These are phyloP conservation scores for Diaporthe sp. DNA, from an alignment of 2,329 filamentous ascomycete genomes.

Conservation along the genomic window DNA sequence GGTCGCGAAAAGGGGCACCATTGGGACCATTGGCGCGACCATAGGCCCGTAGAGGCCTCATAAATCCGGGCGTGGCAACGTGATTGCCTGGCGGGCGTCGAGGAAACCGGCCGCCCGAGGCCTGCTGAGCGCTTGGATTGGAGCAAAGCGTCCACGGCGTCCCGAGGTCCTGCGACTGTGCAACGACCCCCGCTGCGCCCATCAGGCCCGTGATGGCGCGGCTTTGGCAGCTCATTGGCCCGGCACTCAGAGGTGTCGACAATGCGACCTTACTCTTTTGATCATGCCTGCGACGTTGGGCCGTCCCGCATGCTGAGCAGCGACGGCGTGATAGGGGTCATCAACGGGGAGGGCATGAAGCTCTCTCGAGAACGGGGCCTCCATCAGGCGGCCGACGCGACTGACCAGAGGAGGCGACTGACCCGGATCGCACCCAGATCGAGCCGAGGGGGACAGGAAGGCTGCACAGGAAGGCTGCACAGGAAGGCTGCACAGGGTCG, in stretches of 20 bases:
- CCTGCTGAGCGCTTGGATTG: slow-evolving; percentile 14
- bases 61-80: neutral
- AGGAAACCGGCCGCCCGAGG: neutral
- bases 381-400: slow-evolving; percentile 8
- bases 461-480: neutral
- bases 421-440: neutral
- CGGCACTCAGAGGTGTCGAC: neutral
- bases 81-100: slow-evolving; percentile 25
- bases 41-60: slow-evolving; percentile 4
- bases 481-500: neutral
- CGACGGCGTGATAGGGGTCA: slow-evolving; percentile 6
- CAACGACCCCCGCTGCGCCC: neutral
- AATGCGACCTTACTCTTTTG: slow-evolving; percentile 28
- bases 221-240: slow-evolving; percentile 25
- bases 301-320: neutral
- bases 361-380: neutral
- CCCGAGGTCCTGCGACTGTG: slow-evolving; percentile 8
- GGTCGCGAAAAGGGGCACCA: slow-evolving; percentile 1
- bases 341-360: neutral
- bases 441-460: neutral
- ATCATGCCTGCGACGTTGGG: slow-evolving; percentile 11
- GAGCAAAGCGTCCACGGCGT: neutral
- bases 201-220: slow-evolving; percentile 24
- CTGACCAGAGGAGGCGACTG: slow-evolving; percentile 8
- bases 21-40: neutral